Percentiles rank a stretch among this genome's conserved stretches.
These are phyloP conservation scores for Pyrus betulifolia DNA, from an alignment of 306 rosid species.

Conservation along the genomic window DNA sequence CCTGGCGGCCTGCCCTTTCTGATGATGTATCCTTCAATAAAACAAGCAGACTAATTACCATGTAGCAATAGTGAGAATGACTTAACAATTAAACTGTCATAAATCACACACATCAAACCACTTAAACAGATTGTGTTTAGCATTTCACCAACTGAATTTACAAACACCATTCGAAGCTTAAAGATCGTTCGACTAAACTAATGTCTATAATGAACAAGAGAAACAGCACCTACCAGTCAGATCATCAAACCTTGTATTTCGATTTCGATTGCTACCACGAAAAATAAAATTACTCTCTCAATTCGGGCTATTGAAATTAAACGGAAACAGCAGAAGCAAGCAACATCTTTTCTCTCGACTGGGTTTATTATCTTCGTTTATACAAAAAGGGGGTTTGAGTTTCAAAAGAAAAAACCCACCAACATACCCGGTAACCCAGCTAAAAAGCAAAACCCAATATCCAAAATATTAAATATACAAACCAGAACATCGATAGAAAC, in stretches of 20 bases:
- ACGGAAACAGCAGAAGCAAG: background rate
- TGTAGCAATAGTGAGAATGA: background rate
- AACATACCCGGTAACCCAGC: conserved; percentile 83
- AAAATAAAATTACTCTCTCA: background rate
- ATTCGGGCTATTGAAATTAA: background rate
- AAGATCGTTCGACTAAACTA: background rate
- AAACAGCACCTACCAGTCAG: background rate
- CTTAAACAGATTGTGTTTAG: background rate
- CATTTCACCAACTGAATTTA: background rate
- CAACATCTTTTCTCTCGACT: conserved; percentile 21
- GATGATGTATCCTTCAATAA: conserved; percentile 10
- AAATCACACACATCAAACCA: background rate
- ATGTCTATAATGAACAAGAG: background rate
- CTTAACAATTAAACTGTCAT: background rate
- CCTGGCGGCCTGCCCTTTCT: conserved; percentile 1
- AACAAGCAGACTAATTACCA: conserved; percentile 14
- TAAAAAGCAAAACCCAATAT: conserved; percentile 24
- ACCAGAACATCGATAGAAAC: conserved; percentile 10
- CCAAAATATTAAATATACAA: conserved; percentile 28
- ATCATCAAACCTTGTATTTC: background rate
- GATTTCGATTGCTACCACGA: background rate
- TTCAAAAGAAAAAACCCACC: conserved; percentile 38
- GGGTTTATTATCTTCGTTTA: background rate
- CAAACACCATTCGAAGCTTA: background rate
- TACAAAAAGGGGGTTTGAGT: conserved; percentile 3